phyloP scores from a whole-genome alignment of 176 grass and related monocot genomes.

The Lolium multiflorum region DNA sequence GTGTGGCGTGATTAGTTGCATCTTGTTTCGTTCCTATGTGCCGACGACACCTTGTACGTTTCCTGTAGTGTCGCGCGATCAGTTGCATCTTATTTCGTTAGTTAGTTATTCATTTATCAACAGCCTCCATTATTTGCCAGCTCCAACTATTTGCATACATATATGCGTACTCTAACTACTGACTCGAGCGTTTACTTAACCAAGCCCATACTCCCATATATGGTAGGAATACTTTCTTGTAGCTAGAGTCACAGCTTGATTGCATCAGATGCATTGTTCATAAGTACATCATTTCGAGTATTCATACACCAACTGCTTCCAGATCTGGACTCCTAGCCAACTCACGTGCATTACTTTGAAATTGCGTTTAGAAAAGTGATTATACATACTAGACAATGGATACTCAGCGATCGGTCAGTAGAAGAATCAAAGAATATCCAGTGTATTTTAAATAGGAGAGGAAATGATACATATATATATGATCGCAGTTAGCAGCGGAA shows the following conservation, averaged over 20 bases:
- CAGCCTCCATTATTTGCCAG: too few relatives aligned
- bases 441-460: constrained; percentile 22
- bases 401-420: not conserved
- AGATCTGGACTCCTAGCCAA: not conserved
- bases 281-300: not conserved
- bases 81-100: too few relatives aligned
- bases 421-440: constrained; percentile 8
- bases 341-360: constrained; percentile 31
- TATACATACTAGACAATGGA: not conserved
- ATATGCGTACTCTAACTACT: not conserved
- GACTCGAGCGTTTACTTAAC: not conserved
- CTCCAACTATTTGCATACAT: not conserved
- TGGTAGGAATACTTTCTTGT: constrained; percentile 34
- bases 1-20: too few relatives aligned
- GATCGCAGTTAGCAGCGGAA: not conserved
- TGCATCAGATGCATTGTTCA: not conserved
- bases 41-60: too few relatives aligned
- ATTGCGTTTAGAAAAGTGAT: not conserved
- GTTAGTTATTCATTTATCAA: too few relatives aligned
- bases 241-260: not conserved
- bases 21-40: too few relatives aligned
- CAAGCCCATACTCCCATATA: not conserved
- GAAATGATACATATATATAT: not conserved
- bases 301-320: not conserved
- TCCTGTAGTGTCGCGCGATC: too few relatives aligned